Conservation (phyloP, 2,329 filamentous ascomycete genomes). For the Claviceps spartinae region DNA sequence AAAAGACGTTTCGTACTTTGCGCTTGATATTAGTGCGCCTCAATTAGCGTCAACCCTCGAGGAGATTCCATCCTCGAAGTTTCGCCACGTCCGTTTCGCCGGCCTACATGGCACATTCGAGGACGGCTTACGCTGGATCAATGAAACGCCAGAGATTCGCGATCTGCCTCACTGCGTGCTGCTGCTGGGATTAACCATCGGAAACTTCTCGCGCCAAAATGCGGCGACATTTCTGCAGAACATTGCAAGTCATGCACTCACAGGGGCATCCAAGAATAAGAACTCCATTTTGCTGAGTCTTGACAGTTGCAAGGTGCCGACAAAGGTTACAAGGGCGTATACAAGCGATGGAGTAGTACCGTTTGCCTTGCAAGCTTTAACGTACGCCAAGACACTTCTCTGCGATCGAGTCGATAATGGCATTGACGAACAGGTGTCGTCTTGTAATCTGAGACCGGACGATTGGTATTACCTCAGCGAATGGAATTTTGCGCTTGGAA, state of each 20-base stretch:
- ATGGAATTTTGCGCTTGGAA: neutral
- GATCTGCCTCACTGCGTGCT: conserved; percentile 1
- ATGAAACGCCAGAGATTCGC: neutral
- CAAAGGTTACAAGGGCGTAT: neutral
- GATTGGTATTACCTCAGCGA: neutral
- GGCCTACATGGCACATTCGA: neutral
- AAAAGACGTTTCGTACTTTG: neutral
- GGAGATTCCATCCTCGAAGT: neutral
- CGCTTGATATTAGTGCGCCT: neutral
- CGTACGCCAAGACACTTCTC: neutral
- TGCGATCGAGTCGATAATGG: too few species aligned
- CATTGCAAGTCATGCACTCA: neutral
- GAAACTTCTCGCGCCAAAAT: neutral
- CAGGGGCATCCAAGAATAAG: neutral
- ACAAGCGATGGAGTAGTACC: conserved; percentile 1
- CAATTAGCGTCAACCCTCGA: neutral
- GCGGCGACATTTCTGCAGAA: neutral
- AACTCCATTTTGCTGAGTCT: neutral
- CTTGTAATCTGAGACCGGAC: neutral
- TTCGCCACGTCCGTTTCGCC: neutral
- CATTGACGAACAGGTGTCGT: neutral
- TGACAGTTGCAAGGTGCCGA: neutral
- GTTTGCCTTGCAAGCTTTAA: conserved; percentile 1
- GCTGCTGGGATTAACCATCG: conserved; percentile 1
- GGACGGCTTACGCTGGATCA: conserved; percentile 1